Percentiles rank a stretch among this genome's conserved stretches.
Conservation (phyloP, 1,284 basidiomycete species). For the Cutaneotrichosporon sp. region DNA sequence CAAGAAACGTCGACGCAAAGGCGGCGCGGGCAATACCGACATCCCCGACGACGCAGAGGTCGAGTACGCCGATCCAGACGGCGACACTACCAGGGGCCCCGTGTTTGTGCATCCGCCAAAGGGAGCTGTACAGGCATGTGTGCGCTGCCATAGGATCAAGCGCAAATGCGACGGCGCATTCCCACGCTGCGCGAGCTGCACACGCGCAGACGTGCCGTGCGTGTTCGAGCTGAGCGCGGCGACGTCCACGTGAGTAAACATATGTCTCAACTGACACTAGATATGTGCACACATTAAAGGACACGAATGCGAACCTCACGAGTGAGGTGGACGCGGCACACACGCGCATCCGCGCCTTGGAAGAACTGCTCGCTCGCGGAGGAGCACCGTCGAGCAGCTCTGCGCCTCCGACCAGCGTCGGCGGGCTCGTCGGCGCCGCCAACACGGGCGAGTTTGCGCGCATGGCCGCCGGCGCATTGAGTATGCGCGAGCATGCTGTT, state of each 20-base stretch:
- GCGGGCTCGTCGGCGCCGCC: background rate
- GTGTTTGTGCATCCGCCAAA: conserved; percentile 45
- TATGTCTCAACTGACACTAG: conserved; percentile 15
- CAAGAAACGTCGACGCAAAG: conserved; percentile 14
- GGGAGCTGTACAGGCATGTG: conserved; percentile 44
- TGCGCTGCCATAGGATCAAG: conserved; percentile 48
- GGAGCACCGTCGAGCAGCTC: background rate
- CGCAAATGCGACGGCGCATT: conserved; percentile 45
- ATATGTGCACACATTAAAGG: conserved; percentile 39
- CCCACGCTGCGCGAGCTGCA: conserved; percentile 44
- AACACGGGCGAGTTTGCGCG: conserved; percentile 24
- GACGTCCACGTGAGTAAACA: conserved; percentile 38
- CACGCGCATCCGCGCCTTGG: conserved; percentile 38
- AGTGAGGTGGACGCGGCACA: conserved; percentile 34
- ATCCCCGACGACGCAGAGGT: conserved; percentile 29
- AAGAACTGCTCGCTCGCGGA: conserved; percentile 25
- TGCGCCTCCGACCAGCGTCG: background rate
- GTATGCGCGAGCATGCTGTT: conserved; percentile 12
- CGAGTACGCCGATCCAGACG: conserved; percentile 37
- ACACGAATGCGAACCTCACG: conserved; percentile 29
- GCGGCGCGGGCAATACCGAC: conserved; percentile 13
- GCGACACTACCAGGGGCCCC: conserved; percentile 38
- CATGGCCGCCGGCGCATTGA: conserved; percentile 1
- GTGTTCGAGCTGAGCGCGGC: conserved; percentile 47
- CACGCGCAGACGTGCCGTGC: conserved; percentile 44